Base-by-base conservation (phyloP, 2,329 filamentous ascomycete species). In the Arachnopeziza araneosa region DNA sequence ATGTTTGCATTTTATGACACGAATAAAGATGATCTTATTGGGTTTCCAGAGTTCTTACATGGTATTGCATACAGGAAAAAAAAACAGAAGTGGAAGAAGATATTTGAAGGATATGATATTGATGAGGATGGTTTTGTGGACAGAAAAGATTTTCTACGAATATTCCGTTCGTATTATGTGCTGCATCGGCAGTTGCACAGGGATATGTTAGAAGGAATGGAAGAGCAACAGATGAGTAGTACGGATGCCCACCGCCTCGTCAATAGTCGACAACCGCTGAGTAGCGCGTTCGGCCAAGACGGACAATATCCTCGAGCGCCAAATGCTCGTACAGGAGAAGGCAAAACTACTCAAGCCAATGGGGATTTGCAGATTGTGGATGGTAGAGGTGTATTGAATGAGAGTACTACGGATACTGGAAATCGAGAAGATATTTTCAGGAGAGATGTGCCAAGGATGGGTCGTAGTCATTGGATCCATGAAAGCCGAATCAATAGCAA, bases 1-100 rank as follows among this genome's bases (percentile, higher is more conserved):
- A 95, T 97, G 83, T 99, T 98, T 75, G 85, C 90, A 55, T 97
- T 97, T 73, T 99, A 97, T 73, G 95, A 99, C 74, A 90, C 87
- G 32, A 93, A 98, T 72, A 83, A 85, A 50, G 91, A 99, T 71
- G 90, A 89, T 23, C 78, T 96, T 8, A 97, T 99, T 68, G 90
- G 90, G 8, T 98, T 99, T 67, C 83, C 91, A 54, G 95, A 99
- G 72, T 99, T 97, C 70, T 77, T 98, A 24, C 85, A 88, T 60
- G 95, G 91, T 0, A 79, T 97, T 54, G 87, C 91, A 4, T 88
- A 86, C 67, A 77, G 84, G 26, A 87, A 85, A 67, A 78, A 83
- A 60, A 85, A 88, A 67, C 85, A 90, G 66, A 86, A 90, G 64
- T 79, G 93, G 50, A 79, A 77, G 60, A 84, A 87, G 61, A 88